Conservation (phyloP, 2,329 filamentous ascomycete species). For the Tolypocladium nubicola region DNA sequence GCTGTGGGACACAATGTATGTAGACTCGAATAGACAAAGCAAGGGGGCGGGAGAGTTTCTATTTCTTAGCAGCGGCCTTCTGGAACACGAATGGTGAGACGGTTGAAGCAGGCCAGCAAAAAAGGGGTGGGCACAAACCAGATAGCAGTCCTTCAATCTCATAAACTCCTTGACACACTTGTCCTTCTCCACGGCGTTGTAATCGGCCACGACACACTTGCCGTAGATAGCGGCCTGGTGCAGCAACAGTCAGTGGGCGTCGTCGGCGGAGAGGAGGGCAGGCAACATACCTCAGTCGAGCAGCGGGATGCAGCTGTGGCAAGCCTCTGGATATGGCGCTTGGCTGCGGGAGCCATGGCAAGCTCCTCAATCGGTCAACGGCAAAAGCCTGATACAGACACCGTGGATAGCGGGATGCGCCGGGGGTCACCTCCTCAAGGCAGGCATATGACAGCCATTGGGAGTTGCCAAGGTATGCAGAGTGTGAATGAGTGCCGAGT, state of each 20-base stretch:
- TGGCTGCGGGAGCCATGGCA: constrained; percentile 13
- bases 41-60: not conserved
- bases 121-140: constrained; percentile 44
- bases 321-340: constrained; percentile 43
- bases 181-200: constrained; percentile 81
- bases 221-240: constrained; percentile 72
- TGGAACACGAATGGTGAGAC: not conserved
- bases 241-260: not conserved
- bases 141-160: constrained; percentile 74
- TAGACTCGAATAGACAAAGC: not conserved
- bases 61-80: constrained; percentile 18
- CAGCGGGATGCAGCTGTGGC: constrained; percentile 44
- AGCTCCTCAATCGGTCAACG: not conserved
- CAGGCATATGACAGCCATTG: not conserved
- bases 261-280: not conserved
- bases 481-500: not conserved
- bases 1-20: not conserved
- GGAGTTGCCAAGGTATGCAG: not conserved
- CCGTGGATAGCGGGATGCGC: not conserved
- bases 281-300: constrained; percentile 36
- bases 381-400: not conserved
- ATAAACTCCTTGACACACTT: constrained; percentile 83
- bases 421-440: not conserved
- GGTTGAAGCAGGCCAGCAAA: not conserved
- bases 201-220: constrained; percentile 83